Conservation (phyloP, 2,329 filamentous ascomycete genomes). For the Alternaria atra region DNA sequence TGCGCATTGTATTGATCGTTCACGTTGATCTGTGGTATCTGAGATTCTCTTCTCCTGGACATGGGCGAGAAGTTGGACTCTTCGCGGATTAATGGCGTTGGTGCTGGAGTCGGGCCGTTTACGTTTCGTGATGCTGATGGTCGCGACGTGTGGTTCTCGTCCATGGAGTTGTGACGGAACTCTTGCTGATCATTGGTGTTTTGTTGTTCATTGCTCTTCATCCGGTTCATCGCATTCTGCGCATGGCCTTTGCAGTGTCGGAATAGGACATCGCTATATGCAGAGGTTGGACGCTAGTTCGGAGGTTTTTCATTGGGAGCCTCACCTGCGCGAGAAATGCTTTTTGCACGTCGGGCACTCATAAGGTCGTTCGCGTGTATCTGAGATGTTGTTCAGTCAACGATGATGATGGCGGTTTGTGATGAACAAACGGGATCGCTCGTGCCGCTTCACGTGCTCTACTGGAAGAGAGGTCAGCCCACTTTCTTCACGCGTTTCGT, state of each 20-base stretch:
- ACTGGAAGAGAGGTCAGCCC: constrained; percentile 17
- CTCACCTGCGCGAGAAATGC: constrained; percentile 63
- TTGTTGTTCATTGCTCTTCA: constrained; percentile 43
- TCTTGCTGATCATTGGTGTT: constrained; percentile 37
- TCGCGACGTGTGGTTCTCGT: constrained; percentile 31
- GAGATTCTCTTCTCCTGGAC: constrained; percentile 35
- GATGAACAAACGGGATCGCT: constrained; percentile 60
- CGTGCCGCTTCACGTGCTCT: constrained; percentile 65
- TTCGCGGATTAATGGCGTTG: constrained; percentile 34
- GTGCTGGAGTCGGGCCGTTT: constrained; percentile 27
- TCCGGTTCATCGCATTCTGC: constrained; percentile 51
- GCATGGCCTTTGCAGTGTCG: constrained; percentile 62
- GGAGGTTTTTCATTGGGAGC: constrained; percentile 13
- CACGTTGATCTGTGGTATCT: constrained; percentile 31
- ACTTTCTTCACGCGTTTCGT: background rate
- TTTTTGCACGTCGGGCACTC: constrained; percentile 64
- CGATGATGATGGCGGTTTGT: background rate
- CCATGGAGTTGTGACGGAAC: constrained; percentile 20
- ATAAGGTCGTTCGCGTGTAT: constrained; percentile 65
- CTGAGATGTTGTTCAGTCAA: constrained; percentile 46
- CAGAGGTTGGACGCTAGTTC: constrained; percentile 31
- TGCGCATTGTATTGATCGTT: constrained; percentile 29
- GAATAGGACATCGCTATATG: constrained; percentile 58
- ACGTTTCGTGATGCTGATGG: constrained; percentile 26
- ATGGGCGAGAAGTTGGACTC: constrained; percentile 39